Base-by-base conservation (phyloP, 306 rosid species). In the Vigna reflexopilosa region DNA sequence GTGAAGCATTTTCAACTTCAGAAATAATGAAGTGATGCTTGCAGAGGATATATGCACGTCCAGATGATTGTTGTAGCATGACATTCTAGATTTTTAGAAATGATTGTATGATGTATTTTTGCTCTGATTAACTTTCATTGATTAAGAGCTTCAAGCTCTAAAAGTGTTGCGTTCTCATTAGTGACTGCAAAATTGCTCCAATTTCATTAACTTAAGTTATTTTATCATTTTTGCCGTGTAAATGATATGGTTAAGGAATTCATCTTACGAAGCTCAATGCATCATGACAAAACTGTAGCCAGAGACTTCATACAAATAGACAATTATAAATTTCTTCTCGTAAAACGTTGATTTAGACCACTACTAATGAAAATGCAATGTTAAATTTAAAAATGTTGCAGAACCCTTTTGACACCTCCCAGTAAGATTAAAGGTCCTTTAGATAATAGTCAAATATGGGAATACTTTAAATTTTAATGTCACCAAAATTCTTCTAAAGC, bases 51-150 rank as follows among this genome's bases (percentile, higher is more conserved):
- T 28, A 50, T 49, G 19, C 58, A 44, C 11, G 1, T 47, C 72
- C 45, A 40, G 24, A 32, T 44, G n/a, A 52, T 36, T 61, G 68
- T 49, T 47, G 24, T 55, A 64, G 65, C 55, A 71, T n/a, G 50
- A 45, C 32, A 7, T 16, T 12, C 58, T 38, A 10, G 19, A 61
- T 10, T 20, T 63, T 14, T 54, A 49, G 54, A 49, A 49, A 49
- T 12, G 16, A 11, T 45, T 3, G 0, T 44, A 15, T 45, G 5
- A 45, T 45, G 5, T 45, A 45, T 3, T 45, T 45, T 30, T 45
- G 50, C 50, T 45, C 12, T 44, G 14, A 38, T 71, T 40, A 47
- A 17, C 20, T 40, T 72, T 52, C 67, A 17, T 80, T 72, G 69
- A 30, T 15, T 76, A 64, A 28, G 22, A 22, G 59, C 22, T 22